Base-by-base conservation (phyloP, 345 rosid species). In the Euphorbia peplus region DNA sequence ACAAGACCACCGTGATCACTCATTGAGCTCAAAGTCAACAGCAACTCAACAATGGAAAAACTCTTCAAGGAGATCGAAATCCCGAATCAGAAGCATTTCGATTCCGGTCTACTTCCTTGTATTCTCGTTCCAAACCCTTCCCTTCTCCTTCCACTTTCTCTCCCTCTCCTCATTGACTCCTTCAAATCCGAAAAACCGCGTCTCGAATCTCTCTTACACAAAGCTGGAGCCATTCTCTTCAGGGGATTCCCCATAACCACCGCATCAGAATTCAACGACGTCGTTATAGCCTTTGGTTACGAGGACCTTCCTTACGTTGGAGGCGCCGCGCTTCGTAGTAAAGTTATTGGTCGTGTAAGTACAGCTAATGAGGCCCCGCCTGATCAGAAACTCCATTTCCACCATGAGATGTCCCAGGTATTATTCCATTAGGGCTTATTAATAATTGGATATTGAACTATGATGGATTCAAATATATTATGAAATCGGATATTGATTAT, bases 371-470 rank as follows among this genome's bases (percentile, higher is more conserved):
- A 93, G 65, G 86, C 97, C 63, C 97, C 97, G 0, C 91, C 92
- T n/a, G 92, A 91, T 41, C 95, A 91, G 75, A 89, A 89, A 70
- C 91, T 93, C 47, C 91, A 88, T 14, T 93, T 91, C 67, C 96
- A 93, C 82, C 98, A 93, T 58, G 97, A 93, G 73, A 90, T 93
- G 98, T 91, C 93, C 64, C 98, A 89, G 93, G 98, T 85, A n/a
- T 8, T n/a, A n/a, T n/a, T n/a, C n/a, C n/a, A n/a, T n/a, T n/a
- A n/a, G n/a, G n/a, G n/a, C n/a, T n/a, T n/a, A n/a, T n/a, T n/a
- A n/a, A n/a, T n/a, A n/a, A n/a, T n/a, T n/a, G n/a, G n/a, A n/a
- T n/a, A n/a, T n/a, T n/a, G n/a, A n/a, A n/a, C n/a, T n/a, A n/a
- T n/a, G n/a, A n/a, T n/a, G n/a, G n/a, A n/a, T n/a, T n/a, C n/a